Conservation (phyloP, 2,329 filamentous ascomycete species). For the Arthroderma sp. region DNA sequence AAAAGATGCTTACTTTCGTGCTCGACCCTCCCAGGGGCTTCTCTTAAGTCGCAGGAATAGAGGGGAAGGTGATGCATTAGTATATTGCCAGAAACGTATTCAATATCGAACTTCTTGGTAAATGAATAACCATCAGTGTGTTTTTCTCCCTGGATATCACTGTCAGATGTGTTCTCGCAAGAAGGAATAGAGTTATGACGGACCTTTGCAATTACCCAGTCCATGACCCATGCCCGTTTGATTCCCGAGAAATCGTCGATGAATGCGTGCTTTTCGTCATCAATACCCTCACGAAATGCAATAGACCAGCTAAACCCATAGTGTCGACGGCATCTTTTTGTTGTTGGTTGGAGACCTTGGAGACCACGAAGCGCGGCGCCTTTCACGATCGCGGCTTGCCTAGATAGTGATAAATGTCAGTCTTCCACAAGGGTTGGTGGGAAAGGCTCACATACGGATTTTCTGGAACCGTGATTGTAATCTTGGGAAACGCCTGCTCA, state of each 20-base stretch:
- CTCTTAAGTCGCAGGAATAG: background rate
- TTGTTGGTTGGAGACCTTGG: constrained; percentile 1
- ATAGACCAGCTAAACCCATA: constrained; percentile 5
- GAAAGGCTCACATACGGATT: background rate
- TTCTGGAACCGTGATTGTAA: background rate
- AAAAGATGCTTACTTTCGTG: background rate
- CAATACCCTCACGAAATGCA: constrained; percentile 6
- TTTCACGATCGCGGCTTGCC: constrained; percentile 10
- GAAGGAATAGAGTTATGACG: background rate
- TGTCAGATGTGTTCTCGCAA: background rate
- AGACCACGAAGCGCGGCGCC: constrained; percentile 10
- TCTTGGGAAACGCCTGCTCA: constrained; percentile 1
- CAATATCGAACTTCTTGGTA: background rate
- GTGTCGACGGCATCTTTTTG: constrained; percentile 9
- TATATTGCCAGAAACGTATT: background rate
- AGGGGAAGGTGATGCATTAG: too few relatives aligned
- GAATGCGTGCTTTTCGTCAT: background rate
- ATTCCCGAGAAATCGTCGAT: background rate
- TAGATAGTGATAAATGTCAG: background rate
- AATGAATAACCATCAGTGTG: background rate
- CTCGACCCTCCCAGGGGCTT: background rate
- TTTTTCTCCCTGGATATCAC: background rate
- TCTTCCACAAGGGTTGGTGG: background rate
- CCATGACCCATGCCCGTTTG: background rate
- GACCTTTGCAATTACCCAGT: constrained; percentile 10